phyloP scores from a whole-genome alignment of 352 stramenopile species.

The Pythium angustatum region DNA sequence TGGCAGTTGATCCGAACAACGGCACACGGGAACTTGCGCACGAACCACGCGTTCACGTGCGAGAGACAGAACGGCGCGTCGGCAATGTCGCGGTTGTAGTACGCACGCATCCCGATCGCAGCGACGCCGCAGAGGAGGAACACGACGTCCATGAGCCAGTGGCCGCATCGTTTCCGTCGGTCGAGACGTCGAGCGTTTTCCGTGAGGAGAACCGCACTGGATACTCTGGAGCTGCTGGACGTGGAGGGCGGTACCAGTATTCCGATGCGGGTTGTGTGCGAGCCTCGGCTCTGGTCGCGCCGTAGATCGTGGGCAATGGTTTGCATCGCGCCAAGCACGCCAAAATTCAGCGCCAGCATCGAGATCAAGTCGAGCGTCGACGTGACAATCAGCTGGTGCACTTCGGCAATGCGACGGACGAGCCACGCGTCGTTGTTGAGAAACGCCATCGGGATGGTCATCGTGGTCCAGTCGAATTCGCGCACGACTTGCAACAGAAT shows the following conservation, averaged over 20 bases:
- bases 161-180: background rate
- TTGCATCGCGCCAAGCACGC: background rate
- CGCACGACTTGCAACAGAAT: slow-evolving; percentile 14
- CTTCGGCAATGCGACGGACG: background rate
- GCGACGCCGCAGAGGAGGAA: background rate
- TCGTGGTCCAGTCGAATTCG: slow-evolving; percentile 18
- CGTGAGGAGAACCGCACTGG: too few relatives aligned
- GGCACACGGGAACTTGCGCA: slow-evolving; percentile 18
- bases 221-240: too few relatives aligned
- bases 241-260: too few relatives aligned
- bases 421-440: slow-evolving; percentile 18
- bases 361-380: slow-evolving; percentile 7
- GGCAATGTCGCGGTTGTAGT: background rate
- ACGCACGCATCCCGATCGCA: background rate
- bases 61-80: background rate
- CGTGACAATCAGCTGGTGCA: slow-evolving; percentile 7
- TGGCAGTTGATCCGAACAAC: slow-evolving; percentile 17
- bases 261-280: background rate
- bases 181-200: background rate
- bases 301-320: background rate
- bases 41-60: slow-evolving; percentile 23
- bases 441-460: background rate
- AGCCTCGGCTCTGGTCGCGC: background rate
- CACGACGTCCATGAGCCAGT: background rate
- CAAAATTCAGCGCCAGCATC: slow-evolving; percentile 2